Conservation (phyloP, 83 land plant species). For the Diphasiastrum complanatum region DNA sequence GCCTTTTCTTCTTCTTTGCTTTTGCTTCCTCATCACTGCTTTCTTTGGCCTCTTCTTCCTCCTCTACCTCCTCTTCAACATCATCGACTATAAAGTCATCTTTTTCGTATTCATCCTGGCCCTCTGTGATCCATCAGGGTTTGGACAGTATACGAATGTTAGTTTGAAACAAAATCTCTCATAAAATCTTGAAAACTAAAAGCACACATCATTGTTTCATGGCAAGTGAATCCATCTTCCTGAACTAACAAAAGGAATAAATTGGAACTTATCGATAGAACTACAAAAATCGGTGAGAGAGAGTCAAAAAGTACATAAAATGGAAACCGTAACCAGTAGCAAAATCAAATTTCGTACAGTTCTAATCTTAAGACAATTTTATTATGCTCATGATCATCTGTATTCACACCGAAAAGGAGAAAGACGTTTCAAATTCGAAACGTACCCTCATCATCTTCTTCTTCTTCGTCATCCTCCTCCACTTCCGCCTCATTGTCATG, state of each 20-base stretch:
- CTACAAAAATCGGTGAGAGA: no score
- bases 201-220: no score
- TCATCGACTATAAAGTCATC: conserved; percentile 94
- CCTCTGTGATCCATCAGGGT: conserved; percentile 43
- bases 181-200: conserved; percentile 10
- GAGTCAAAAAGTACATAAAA: no score
- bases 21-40: conserved; percentile 57
- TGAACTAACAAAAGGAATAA: no score
- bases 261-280: no score
- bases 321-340: no score
- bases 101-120: conserved; percentile 86
- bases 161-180: background rate
- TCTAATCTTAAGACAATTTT: no score
- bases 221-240: no score
- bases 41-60: conserved; percentile 38
- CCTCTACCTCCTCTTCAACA: conserved; percentile 77
- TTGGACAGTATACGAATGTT: background rate
- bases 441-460: conserved; percentile 21
- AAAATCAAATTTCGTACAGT: no score
- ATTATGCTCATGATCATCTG: no score
- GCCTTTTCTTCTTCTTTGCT: conserved; percentile 70
- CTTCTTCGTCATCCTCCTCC: conserved; percentile 43
- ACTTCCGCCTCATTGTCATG: conserved; percentile 26
- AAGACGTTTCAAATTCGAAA: background rate
- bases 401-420: no score